Evolutionary conservation across 345 rosid genomes (phyloP).

Genomic region (Citrus reticulata): DNA sequence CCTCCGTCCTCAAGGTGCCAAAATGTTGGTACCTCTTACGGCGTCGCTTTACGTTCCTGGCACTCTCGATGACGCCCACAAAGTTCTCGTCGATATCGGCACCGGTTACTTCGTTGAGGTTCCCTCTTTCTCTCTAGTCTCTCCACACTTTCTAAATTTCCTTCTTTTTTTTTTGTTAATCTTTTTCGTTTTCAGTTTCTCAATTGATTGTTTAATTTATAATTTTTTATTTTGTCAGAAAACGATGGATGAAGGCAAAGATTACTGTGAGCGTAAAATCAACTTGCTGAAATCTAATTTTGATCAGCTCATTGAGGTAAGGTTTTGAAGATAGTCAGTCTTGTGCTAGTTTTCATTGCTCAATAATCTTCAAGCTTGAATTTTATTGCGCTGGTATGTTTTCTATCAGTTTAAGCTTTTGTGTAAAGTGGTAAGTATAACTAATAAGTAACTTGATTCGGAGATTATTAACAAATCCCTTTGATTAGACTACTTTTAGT

Average conservation of each 20-base stretch:
- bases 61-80: constrained; percentile 71
- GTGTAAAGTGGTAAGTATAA: not conserved
- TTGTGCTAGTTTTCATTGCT: not conserved
- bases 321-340: not conserved
- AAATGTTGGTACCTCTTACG: constrained; percentile 88
- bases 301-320: constrained; percentile 93
- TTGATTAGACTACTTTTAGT: no score
- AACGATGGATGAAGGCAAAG: constrained; percentile 87
- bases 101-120: constrained; percentile 99
- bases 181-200: no score
- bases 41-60: constrained; percentile 95
- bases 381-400: not conserved
- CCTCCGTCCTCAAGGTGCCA: constrained; percentile 72
- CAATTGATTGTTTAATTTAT: no score
- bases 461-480: not conserved
- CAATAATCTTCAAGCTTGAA: no score
- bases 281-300: constrained; percentile 85
- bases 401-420: not conserved
- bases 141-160: not conserved
- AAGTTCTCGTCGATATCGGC: constrained; percentile 88
- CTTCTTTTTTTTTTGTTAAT: no score
- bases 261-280: constrained; percentile 93
- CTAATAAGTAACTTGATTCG: not conserved
- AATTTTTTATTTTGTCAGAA: constrained; percentile 43
- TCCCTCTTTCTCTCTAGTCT: not conserved